Conservation (phyloP, 306 rosid genomes). For the Casuarina cunninghamiana region DNA sequence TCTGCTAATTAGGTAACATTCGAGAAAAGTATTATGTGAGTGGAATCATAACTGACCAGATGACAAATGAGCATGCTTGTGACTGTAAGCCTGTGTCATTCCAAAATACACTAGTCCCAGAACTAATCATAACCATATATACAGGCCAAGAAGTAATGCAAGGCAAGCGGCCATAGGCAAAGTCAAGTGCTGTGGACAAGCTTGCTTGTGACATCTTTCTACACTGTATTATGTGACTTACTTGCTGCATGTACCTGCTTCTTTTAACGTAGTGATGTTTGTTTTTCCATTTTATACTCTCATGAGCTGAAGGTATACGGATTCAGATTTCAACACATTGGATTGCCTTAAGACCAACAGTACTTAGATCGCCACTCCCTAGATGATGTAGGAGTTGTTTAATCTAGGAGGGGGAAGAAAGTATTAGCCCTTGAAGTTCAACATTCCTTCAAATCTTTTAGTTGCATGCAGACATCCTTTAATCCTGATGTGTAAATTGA, state of each 20-base stretch:
- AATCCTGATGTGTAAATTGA: no score
- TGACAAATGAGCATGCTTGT: neutral
- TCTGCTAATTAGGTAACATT: neutral
- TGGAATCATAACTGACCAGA: neutral
- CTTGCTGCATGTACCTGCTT: neutral
- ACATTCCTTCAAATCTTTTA: no score
- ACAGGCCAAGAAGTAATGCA: neutral
- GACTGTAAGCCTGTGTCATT: neutral
- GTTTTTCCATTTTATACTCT: no score
- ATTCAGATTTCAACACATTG: no score
- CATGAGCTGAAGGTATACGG: no score
- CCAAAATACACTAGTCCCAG: neutral
- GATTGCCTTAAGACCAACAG: no score
- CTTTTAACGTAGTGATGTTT: neutral
- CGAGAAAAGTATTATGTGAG: neutral
- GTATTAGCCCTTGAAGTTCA: no score
- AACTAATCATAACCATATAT: neutral
- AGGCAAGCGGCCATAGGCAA: conserved; percentile 1
- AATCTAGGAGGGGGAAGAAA: no score
- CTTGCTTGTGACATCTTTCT: neutral
- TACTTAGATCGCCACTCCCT: no score
- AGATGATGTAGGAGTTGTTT: no score
- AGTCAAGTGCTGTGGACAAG: neutral
- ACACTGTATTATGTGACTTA: neutral
- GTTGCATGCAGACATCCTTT: no score